Evolutionary conservation across 495 filamentous ascomycete species (phyloP), one percentile per base, ranked within the genome.

Genomic region (Penicillium riverlandense): DNA sequence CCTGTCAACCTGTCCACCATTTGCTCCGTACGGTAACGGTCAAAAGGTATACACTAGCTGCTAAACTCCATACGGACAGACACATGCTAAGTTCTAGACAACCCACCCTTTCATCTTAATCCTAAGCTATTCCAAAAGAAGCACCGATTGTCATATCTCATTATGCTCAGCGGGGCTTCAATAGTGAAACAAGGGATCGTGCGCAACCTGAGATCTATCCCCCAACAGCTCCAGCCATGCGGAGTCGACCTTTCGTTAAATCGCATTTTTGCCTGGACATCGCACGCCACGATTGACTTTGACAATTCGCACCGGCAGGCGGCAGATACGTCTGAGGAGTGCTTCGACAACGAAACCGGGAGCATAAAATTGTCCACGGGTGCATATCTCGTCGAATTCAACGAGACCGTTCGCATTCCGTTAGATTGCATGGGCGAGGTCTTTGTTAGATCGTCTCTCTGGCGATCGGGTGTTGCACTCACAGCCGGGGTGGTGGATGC

Each of bases 371-470:
- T 72, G 15, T 12, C 36, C 0, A 57, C 49, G 16, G 69, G 66
- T 11, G 41, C 68, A 6, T 72, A 73, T 41, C 41, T 72, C 11
- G 44, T 74, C n/a, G 66, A 74, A 29, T 74, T 74, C 48, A 71
- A 74, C 41, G 70, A 74, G 47, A 67, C 60, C 0, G 69, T 71
- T 15, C 31, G 49, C 8, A 47, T 71, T 14, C 70, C 70, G 15
- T 47, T 45, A 8, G 50, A 71, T 45, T 58, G 49, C 22, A 72
- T 74, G 67, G 70, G 53, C 0, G 52, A 52, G 14, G 27, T 74
- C 0, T 74, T 67, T 15, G 50, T 56, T 1, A 47, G 70, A 34
- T 63, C 54, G 1, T 70, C 69, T 14, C 49, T 72, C 3, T 75
- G 56, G 49, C 49, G 66, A 10, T 73, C 65, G 7, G 65, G 71